phyloP scores from a whole-genome alignment of 2,329 filamentous ascomycete species.

The Microcera coccophila region DNA sequence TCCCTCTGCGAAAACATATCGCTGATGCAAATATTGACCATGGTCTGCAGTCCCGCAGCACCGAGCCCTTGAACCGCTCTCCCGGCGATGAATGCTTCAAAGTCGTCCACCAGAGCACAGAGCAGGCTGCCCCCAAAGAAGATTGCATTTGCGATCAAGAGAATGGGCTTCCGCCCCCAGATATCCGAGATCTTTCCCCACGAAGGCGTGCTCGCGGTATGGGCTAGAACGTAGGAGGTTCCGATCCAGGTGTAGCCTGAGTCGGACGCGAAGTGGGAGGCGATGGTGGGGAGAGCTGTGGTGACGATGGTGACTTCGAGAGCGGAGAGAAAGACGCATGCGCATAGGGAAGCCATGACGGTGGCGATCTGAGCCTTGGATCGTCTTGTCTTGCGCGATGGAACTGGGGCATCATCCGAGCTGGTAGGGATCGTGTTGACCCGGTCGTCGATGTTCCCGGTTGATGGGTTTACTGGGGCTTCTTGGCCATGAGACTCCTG shows the following conservation, averaged over 20 bases:
- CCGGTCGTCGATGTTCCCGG: neutral
- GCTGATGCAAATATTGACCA: slow-evolving; percentile 52
- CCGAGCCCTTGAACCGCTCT: slow-evolving; percentile 51
- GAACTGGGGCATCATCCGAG: neutral
- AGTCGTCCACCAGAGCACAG: slow-evolving; percentile 42
- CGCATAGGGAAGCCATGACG: slow-evolving; percentile 38
- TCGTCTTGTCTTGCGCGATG: slow-evolving; percentile 7
- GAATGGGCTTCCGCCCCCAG: slow-evolving; percentile 53
- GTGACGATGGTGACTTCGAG: slow-evolving; percentile 57
- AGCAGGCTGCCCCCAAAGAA: slow-evolving; percentile 52
- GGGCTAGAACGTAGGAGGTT: slow-evolving; percentile 66
- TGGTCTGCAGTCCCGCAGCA: slow-evolving; percentile 47
- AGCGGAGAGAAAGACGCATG: slow-evolving; percentile 41
- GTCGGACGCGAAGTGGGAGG: slow-evolving; percentile 55
- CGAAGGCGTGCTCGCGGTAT: slow-evolving; percentile 63
- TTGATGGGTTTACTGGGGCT: neutral
- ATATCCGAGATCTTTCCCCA: slow-evolving; percentile 64
- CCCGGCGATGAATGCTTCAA: slow-evolving; percentile 38
- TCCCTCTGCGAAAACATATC: slow-evolving; percentile 46
- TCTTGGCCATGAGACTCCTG: neutral
- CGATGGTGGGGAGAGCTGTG: slow-evolving; percentile 59
- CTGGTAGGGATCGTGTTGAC: neutral
- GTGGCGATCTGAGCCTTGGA: slow-evolving; percentile 20
- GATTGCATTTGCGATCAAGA: slow-evolving; percentile 44
- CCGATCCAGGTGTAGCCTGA: slow-evolving; percentile 76